Evolutionary conservation across 306 rosid species (phyloP), one percentile per base, ranked within the genome.

Genomic region (Hippophae rhamnoides): DNA sequence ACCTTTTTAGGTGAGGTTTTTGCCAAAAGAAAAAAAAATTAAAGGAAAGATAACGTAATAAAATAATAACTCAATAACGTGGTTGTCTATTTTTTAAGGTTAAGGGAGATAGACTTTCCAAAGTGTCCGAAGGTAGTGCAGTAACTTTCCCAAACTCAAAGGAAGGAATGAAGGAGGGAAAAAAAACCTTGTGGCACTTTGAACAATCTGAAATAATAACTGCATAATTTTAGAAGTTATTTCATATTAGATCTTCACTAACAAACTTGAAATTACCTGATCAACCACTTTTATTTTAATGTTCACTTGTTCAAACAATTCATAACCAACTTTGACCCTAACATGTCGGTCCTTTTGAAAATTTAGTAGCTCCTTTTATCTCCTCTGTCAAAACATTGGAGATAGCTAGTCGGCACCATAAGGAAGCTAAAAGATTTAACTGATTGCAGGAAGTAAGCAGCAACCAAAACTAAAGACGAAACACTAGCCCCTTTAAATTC

Each of bases 261-360:
- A 2, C n/a, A 51, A 5, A 2, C 41, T 38, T 10, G 25, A 31
- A 31, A 31, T 2, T 31, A 31, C 38, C 38, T 31, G 38, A 4
- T 31, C 38, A 31, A 31, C 3, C 5, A 4, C 38, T 31, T 31
- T 31, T 4, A 4, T 31, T 31, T 31, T 49, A 2, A 6, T 6
- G 14, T 49, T 49, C 25, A 88, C 97, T 95, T 84, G 78, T 38
- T 88, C 74, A 38, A 86, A 50, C 45, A 80, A 71, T 57, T 88
- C 94, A 54, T 78, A 93, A 43, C 99, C 99, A 61, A 93, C 14
- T 76, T 84, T 86, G 56, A 88, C 53, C 65, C 99, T 75, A 51
- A 88, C 75, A 79, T 93, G 94, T 77, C 88, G 99, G 14, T 86
- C 88, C 82, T 74, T 75, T 65, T 84, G 90, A 62, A 93, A 86